Evolutionary conservation across 768 basidiomycete species (phyloP), one percentile per base, ranked within the genome.

Genomic region (Termitomyces sp.): DNA sequence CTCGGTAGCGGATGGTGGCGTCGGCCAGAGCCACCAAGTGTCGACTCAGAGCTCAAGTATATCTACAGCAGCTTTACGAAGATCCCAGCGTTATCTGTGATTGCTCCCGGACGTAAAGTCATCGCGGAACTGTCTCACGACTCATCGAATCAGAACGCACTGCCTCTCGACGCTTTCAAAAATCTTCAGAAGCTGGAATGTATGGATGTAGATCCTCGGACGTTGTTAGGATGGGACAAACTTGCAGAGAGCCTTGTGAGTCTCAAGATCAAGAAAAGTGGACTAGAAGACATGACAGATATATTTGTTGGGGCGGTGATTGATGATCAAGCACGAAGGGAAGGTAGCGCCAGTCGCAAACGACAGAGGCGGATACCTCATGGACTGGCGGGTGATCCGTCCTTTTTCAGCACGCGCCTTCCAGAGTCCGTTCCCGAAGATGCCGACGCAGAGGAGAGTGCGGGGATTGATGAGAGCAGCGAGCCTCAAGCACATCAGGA

Each of bases 41-140:
- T 89, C 63, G 88, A 94, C 57, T 69, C 77, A 2, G 89, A 93
- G 66, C 85, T 96, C 70, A 93, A 86, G 70, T 93, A 87, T 71
- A 80, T 95, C 62, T 96, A 86, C 75, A 93, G 92, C 69, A 83
- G 87, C 69, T 93, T 96, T 76, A 97, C 93, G 47, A 93, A 91
- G 73, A 77, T 97, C 0, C 94, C 94, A 16, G 88, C 93, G 1
- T 77, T 96, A 41, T 74, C 78, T 7, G 73, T 95, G 57, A 80
- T 77, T 60, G 79, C 87, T 2, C 88, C 90, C 0, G 82, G 82
- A 48, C 79, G 79, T 50, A 85, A 83, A 57, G 73, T 84, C 64
- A 86, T 95, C 28, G 69, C 80, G 5, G 93, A 93, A 68, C 78
- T 93, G 12, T 75, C 79, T 4, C 77, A 82, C 38, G 89, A 93